Percentiles rank a stretch among this genome's conserved stretches.
phyloP scores from a whole-genome alignment of 805 yeast species.

The Zygoascus bituminiphila region DNA sequence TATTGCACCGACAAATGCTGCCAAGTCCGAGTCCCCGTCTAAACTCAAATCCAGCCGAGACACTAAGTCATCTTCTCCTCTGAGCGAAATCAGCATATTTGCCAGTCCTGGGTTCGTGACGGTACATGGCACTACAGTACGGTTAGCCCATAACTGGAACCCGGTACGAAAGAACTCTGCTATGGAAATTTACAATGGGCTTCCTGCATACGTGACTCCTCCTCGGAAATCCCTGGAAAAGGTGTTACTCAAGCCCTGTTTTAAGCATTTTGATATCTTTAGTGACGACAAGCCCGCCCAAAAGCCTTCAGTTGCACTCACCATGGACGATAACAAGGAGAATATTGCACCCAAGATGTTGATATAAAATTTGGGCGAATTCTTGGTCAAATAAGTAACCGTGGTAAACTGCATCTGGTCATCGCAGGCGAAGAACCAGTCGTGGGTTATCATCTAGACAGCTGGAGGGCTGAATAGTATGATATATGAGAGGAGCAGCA shows the following conservation, averaged over 20 bases:
- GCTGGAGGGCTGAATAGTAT: no score
- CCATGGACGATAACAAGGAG: conserved; percentile 6
- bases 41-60: background rate
- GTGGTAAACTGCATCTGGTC: no score
- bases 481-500: no score
- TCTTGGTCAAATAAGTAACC: no score
- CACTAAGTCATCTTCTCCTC: background rate
- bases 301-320: background rate
- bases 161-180: background rate
- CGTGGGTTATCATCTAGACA: no score
- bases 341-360: conserved; percentile 4
- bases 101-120: conserved; percentile 1
- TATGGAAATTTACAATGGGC: conserved; percentile 23
- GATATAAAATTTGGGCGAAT: no score
- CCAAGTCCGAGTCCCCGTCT: background rate
- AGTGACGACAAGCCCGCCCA: background rate
- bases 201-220: conserved; percentile 9
- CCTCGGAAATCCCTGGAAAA: conserved; percentile 1
- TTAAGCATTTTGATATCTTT: conserved; percentile 1
- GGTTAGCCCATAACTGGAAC: conserved; percentile 2
- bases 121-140: background rate
- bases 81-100: conserved; percentile 1
- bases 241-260: background rate
- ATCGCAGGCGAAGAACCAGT: no score
- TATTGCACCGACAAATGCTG: background rate